phyloP scores from a whole-genome alignment of 2,329 filamentous ascomycete genomes.

The Penicillium crustosum region DNA sequence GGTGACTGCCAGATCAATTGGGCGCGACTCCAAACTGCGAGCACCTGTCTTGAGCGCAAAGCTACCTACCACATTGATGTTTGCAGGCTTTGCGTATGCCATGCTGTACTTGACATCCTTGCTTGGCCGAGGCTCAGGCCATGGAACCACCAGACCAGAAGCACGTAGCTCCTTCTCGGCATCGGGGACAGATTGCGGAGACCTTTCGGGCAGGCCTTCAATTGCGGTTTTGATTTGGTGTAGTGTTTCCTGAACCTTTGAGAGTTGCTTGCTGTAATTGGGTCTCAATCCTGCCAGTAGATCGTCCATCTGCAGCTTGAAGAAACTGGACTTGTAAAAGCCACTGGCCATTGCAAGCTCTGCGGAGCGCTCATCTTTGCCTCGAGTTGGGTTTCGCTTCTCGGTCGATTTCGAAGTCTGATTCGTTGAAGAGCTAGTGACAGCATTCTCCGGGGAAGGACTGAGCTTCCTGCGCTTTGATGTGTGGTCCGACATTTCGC shows the following conservation, averaged over 20 bases:
- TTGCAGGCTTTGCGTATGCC: conserved; percentile 70
- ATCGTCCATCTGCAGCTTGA: conserved; percentile 67
- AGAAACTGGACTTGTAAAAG: conserved; percentile 65
- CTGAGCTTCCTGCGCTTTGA: conserved; percentile 52
- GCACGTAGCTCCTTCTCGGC: conserved; percentile 66
- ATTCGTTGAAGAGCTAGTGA: conserved; percentile 12
- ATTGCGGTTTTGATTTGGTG: conserved; percentile 57
- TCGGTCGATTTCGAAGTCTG: conserved; percentile 33
- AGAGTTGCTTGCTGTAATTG: conserved; percentile 58
- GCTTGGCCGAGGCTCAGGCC: conserved; percentile 74
- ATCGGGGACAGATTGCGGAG: conserved; percentile 57
- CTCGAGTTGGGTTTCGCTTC: conserved; percentile 21
- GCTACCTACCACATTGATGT: conserved; percentile 86
- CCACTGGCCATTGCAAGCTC: conserved; percentile 47
- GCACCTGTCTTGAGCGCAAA: conserved; percentile 75
- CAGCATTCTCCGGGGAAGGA: conserved; percentile 29
- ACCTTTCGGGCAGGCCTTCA: conserved; percentile 55
- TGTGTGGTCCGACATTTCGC: conserved; percentile 35
- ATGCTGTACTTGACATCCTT: conserved; percentile 80
- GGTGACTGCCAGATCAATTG: conserved; percentile 80
- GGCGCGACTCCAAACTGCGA: conserved; percentile 55
- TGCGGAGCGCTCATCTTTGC: conserved; percentile 30
- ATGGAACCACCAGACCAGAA: conserved; percentile 73
- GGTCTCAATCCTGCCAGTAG: conserved; percentile 58
- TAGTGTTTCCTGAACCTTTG: conserved; percentile 54